A percentile compares a stretch with the other conserved stretches of the same genome.
Evolutionary conservation across 805 yeast genomes (phyloP).

Genomic region (Hanseniaspora opuntiae): DNA sequence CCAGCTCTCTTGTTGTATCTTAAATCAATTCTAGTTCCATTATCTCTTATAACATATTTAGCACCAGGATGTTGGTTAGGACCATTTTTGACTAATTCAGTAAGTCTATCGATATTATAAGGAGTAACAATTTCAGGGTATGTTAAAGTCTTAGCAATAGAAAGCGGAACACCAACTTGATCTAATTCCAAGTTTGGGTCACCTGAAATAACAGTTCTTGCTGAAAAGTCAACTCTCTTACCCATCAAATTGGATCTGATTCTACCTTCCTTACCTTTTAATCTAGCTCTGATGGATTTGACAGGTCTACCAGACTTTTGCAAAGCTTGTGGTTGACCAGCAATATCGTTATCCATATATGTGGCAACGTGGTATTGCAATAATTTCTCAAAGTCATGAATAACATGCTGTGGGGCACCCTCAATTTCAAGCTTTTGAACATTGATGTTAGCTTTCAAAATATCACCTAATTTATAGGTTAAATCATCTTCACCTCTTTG

Average conservation of each 20-base stretch:
- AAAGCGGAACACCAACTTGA: slow-evolving; percentile 96
- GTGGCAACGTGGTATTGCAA: slow-evolving; percentile 97
- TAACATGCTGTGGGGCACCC: slow-evolving; percentile 97
- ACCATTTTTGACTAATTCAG: slow-evolving; percentile 90
- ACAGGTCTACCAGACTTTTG: slow-evolving; percentile 98
- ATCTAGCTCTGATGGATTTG: slow-evolving; percentile 95
- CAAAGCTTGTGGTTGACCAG: slow-evolving; percentile 98
- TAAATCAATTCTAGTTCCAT: slow-evolving; percentile 96
- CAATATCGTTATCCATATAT: slow-evolving; percentile 98
- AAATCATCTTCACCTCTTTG: slow-evolving; percentile 99
- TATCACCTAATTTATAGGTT: slow-evolving; percentile 93
- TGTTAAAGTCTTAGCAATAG: slow-evolving; percentile 87
- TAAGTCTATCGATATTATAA: slow-evolving; percentile 82
- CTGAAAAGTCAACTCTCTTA: slow-evolving; percentile 97
- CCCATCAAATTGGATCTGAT: slow-evolving; percentile 98
- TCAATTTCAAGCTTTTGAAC: slow-evolving; percentile 96
- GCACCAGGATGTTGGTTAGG: slow-evolving; percentile 99
- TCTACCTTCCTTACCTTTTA: slow-evolving; percentile 99
- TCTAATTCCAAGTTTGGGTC: slow-evolving; percentile 95
- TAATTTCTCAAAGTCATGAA: slow-evolving; percentile 88
- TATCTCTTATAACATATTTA: slow-evolving; percentile 91
- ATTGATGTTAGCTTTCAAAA: slow-evolving; percentile 87
- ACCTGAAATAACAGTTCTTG: slow-evolving; percentile 98
- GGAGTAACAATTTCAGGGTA: slow-evolving; percentile 98
- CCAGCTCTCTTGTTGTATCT: slow-evolving; percentile 97